Base-by-base conservation (phyloP, 2,329 filamentous ascomycete species). In the Cladophialophora immunda region DNA sequence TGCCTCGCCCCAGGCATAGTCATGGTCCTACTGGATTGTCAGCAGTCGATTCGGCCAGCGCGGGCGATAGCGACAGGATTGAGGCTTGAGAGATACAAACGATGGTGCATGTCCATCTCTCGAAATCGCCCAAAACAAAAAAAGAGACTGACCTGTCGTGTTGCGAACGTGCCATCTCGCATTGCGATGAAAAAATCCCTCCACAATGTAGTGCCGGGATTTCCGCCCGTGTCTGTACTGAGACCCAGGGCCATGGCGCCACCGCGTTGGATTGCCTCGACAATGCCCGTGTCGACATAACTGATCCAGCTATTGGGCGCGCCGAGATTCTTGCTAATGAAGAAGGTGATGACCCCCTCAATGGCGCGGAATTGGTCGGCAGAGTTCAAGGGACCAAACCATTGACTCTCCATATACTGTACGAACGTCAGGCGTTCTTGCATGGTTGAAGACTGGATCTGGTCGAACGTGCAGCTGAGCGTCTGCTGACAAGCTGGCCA, bases 321-420 rank as follows among this genome's bases (percentile, higher is more conserved):
- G 53, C 66, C 73, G n/a, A 73, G 61, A 19, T 67, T 62, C 62
- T 70, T 70, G 34, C 65, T 55, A n/a, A 72, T 67, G 53, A 74
- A 73, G 64, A 73, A 75, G 27, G 65, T 64, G 38, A 74, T 71
- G 15, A 69, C 64, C 4, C 70, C 72, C 47, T 73, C 72, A 41
- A 74, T 59, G 6, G 70, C 68, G 47, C 56, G 64, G 65, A 74
- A 71, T 38, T 74, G 68, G 52, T 73, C 69, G 17, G 38, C 47
- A 9, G 72, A 64, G 13, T 66, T 58, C n/a, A 74, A 60, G 2
- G 25, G 32, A 36, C 54, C 61, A 15, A 74, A 58, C 19, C 66
- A 70, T 15, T 56, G 30, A 29, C 58, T 61, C n/a, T 70, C 54
- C 68, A 74, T 70, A 60, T 72, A 74, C 60, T 69, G 68, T 22